These are phyloP conservation scores for Aspergillus bridgeri DNA, from an alignment of 495 filamentous ascomycete genomes.

Conservation along the genomic window DNA sequence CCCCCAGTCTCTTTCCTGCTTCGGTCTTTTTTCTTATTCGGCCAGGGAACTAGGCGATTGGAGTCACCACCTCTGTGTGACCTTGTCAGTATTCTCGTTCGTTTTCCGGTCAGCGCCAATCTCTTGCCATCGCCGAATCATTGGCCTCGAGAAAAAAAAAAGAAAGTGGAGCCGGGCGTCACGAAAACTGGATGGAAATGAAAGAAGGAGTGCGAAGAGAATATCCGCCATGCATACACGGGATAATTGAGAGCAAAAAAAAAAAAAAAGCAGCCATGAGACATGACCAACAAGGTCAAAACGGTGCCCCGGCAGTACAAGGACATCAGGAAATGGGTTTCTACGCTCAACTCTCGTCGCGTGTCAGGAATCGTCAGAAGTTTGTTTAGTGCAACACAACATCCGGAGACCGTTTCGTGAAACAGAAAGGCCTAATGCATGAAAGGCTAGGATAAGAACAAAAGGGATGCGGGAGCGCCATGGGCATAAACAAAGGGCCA, in stretches of 20 bases:
- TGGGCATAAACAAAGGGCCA: conserved; percentile 1
- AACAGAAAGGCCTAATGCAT: conserved; percentile 21
- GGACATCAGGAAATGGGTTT: neutral
- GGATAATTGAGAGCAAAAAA: neutral
- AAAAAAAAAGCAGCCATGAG: neutral
- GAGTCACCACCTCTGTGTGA: conserved; percentile 6
- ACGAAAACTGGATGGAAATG: neutral
- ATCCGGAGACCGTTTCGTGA: conserved; percentile 27
- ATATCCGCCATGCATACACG: neutral
- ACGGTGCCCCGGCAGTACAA: neutral
- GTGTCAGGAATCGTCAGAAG: conserved; percentile 19
- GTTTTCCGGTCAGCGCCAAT: neutral
- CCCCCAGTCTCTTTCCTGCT: neutral
- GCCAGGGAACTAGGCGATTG: neutral
- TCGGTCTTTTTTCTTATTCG: neutral
- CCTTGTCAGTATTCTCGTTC: neutral
- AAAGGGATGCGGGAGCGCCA: neutral
- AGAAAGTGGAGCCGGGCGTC: neutral
- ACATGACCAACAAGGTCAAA: neutral
- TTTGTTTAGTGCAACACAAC: conserved; percentile 24
- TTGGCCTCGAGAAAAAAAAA: neutral
- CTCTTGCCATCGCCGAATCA: neutral
- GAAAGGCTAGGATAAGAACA: conserved; percentile 15
- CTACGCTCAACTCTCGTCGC: conserved; percentile 1
- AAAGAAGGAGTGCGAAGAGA: neutral